Conservation (phyloP, 1,284 basidiomycete species). For the Vanrija sp. region DNA sequence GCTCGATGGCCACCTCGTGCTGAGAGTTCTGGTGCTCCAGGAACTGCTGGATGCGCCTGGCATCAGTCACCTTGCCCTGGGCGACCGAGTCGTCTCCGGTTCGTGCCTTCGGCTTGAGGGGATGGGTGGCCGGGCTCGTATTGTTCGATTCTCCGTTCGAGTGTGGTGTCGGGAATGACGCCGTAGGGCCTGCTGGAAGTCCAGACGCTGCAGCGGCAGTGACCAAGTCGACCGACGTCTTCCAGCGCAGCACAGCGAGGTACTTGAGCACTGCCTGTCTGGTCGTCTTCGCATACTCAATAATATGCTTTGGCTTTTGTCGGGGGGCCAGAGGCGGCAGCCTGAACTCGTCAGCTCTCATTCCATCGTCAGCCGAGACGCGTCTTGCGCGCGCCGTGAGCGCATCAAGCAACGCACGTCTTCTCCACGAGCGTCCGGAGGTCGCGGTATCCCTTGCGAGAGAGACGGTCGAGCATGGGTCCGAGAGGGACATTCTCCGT, state of each 20-base stretch:
- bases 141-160: constrained; percentile 35
- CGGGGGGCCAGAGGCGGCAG: constrained; percentile 19
- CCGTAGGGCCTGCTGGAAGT: neutral
- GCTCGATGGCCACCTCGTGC: constrained; percentile 36
- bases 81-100: constrained; percentile 5
- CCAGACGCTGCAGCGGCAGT: constrained; percentile 1
- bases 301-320: constrained; percentile 39
- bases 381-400: no score
- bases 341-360: constrained; percentile 3
- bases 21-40: constrained; percentile 44
- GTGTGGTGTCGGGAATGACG: constrained; percentile 42
- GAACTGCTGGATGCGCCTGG: constrained; percentile 38
- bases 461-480: constrained; percentile 32
- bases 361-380: neutral
- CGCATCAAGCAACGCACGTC: constrained; percentile 25
- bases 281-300: constrained; percentile 40
- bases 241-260: constrained; percentile 44
- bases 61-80: constrained; percentile 41
- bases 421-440: constrained; percentile 29
- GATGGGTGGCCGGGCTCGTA: constrained; percentile 24
- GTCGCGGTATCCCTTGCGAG: constrained; percentile 36
- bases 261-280: constrained; percentile 44
- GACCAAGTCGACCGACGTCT: constrained; percentile 36
- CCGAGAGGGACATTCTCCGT: constrained; percentile 38
- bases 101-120: constrained; percentile 24